Evolutionary conservation across 306 rosid genomes (phyloP), one percentile per base, ranked within the genome.

Genomic region (Acacia acuminata): DNA sequence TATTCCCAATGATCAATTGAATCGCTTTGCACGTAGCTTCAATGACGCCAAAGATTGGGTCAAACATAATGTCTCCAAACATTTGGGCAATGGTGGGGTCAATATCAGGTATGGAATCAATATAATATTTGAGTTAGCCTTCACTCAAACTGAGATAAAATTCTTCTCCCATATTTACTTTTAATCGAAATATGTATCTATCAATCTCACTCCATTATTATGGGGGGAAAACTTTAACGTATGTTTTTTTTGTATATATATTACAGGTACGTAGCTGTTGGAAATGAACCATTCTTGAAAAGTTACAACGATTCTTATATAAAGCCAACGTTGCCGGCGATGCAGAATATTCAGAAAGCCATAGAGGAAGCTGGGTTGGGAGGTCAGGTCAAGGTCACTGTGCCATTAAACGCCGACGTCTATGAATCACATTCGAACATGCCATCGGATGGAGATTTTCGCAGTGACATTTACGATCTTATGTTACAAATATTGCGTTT

Each of bases 321-420:
- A 2, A 75, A 79, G 8, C 10, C 22, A 4, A 88, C 94, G 76
- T 81, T 74, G 38, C 98, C 99, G 14, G 97, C 98, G 19, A 70
- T 95, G 88, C 4, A 82, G 79, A 90, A 95, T 74, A 72, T 95
- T 79, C 97, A 93, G 38, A 86, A 79, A 71, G 98, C 99, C 43
- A 15, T 95, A 15, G 75, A 84, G 42, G 86, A 82, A 22, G 89
- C 90, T 30, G 95, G 97, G 22, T 27, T 58, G 5, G 92, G 91
- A 38, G 75, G 70, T 81, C 83, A 82, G 83, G 53, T 95, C 66
- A 95, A 93, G 67, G 94, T 87, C 65, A 88, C 94, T 0, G 67
- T 89, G 0, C 96, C 99, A 10, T 86, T 92, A 38, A 93, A 95
- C 76, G 97, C 96, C 2, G 99, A 95, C 80, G 96, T 93, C 4